Percentiles rank a stretch among this genome's conserved stretches.
phyloP scores from a whole-genome alignment of 805 yeast species.

The Kodamaea sagamina region DNA sequence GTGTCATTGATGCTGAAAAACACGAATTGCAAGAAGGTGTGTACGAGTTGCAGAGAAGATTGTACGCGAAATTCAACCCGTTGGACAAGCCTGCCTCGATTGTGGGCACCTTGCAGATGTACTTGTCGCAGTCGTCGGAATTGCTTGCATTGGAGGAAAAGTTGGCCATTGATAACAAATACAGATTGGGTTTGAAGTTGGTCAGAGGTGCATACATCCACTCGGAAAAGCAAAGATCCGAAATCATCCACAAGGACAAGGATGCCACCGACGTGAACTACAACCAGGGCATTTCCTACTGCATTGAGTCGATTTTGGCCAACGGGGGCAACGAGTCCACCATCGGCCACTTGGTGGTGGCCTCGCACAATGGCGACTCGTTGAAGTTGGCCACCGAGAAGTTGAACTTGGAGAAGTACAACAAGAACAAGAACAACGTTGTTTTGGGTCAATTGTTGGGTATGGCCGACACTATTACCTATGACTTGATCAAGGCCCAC shows the following conservation, averaged over 20 bases:
- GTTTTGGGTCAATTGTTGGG: conserved; percentile 90
- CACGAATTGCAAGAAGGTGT: conserved; percentile 88
- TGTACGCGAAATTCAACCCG: conserved; percentile 73
- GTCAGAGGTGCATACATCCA: conserved; percentile 97
- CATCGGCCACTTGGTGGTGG: conserved; percentile 81
- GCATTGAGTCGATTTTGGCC: conserved; percentile 58
- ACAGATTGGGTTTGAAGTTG: conserved; percentile 81
- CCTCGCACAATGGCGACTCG: conserved; percentile 86
- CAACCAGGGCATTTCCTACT: conserved; percentile 64
- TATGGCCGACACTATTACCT: conserved; percentile 90
- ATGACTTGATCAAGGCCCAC: conserved; percentile 65
- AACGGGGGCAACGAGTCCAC: conserved; percentile 35
- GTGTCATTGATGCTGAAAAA: conserved; percentile 91
- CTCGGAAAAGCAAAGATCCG: conserved; percentile 70
- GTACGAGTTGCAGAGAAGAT: conserved; percentile 80
- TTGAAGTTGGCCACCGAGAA: conserved; percentile 67
- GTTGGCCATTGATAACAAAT: conserved; percentile 60
- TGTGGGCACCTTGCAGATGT: conserved; percentile 93
- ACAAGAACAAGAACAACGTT: conserved; percentile 53
- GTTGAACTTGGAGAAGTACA: conserved; percentile 30
- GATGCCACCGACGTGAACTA: conserved; percentile 77
- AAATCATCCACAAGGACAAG: conserved; percentile 74
- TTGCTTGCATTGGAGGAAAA: conserved; percentile 63
- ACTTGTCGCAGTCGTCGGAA: conserved; percentile 68
- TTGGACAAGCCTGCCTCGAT: conserved; percentile 59